Evolutionary conservation across 106 monocot genomes (phyloP).

Genomic region (Dendrobium chrysotoxum): DNA sequence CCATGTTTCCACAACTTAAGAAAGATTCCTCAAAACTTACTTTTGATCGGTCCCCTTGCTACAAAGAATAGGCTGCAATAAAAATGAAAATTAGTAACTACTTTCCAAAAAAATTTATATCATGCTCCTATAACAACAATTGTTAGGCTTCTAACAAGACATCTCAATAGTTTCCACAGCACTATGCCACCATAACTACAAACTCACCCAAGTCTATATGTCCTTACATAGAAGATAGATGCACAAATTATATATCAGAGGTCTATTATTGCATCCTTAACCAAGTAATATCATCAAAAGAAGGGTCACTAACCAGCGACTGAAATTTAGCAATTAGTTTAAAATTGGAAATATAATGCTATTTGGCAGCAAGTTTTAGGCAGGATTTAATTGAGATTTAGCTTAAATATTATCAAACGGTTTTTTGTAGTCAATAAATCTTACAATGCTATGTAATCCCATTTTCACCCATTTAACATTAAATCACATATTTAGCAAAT

Average conservation of each 20-base stretch:
- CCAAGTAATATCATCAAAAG: neutral
- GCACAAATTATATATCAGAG: neutral
- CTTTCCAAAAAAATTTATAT: neutral
- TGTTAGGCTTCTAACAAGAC: neutral
- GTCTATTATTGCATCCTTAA: neutral
- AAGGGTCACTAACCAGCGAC: neutral
- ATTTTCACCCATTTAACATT: no score
- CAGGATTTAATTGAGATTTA: no score
- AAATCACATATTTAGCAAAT: no score
- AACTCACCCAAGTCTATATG: neutral
- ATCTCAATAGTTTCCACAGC: neutral
- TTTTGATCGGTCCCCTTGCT: neutral
- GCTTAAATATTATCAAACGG: no score
- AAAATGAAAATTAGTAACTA: neutral
- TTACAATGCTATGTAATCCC: no score
- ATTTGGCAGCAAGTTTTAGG: no score
- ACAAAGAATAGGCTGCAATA: slow-evolving; percentile 9
- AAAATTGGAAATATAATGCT: neutral
- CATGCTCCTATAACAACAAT: neutral
- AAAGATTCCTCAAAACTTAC: slow-evolving; percentile 5
- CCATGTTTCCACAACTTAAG: neutral
- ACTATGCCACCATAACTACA: neutral
- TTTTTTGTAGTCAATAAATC: no score
- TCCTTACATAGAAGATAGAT: neutral
- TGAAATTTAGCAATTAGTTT: neutral